Evolutionary conservation across 768 basidiomycete species (phyloP), one percentile per base, ranked within the genome.

Genomic region (Hortiboletus flavorubellus): DNA sequence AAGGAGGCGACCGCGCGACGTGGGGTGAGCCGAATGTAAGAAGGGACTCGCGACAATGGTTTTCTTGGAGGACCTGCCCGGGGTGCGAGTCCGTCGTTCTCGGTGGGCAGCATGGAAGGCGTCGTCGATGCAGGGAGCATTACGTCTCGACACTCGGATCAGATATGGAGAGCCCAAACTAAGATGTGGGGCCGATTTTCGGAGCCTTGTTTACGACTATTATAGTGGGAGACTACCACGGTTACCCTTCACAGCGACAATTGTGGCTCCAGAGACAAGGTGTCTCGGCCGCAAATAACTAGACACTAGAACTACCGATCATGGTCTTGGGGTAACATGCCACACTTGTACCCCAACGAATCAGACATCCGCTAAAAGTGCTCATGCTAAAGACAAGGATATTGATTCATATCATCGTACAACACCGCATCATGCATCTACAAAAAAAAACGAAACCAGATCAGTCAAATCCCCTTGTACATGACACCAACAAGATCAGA

Each of bases 1-100:
- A 93, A 93, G 0, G 89, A 91, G 9, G 81, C 78, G 74, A 88
- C 83, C 4, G 86, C 81, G 35, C 76, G 72, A 14, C 65, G 62
- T 74, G 84, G 84, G 1, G 80, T 76, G 59, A 85, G 77, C 7
- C 75, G 72, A 50, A 82, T 77, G 59, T 80, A 75, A 4, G 78
- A 68, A 8, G 70, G 55, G 11, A 55, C 55, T 33, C 68, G 54
- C n/a, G 62, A 64, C 21, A 60, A 5, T 4, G 58, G 37, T 38
- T 16, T 56, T 38, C 26, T 44, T 15, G 42, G 35, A 10, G 37
- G 18, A 7, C 18, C 14, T 3, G 39, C 10, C 23, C 33, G 47
- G 23, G 52, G 50, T 14, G 46, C 30, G 41, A 7, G 49, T 15
- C 21, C 46, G 49, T 60, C 46, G 47, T 57, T 38, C 34, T 55